phyloP scores from a whole-genome alignment of 2,329 filamentous ascomycete species.

The Periconia sp. region DNA sequence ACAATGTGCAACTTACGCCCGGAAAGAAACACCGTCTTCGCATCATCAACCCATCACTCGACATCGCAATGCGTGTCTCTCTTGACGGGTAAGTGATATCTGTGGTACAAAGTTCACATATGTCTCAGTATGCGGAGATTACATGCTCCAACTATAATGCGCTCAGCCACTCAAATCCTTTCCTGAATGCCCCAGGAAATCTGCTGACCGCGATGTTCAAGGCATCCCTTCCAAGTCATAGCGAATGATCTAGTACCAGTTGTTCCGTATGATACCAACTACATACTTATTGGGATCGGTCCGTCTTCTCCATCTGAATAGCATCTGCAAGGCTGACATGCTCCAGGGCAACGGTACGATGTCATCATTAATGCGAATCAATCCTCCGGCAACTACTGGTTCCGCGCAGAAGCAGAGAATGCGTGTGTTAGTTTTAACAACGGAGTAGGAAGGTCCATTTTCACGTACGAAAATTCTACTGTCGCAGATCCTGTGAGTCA shows the following conservation, averaged over 20 bases:
- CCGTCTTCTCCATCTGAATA: constrained; percentile 14
- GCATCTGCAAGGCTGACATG: constrained; percentile 5
- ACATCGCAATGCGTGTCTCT: constrained; percentile 29
- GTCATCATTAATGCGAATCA: constrained; percentile 43
- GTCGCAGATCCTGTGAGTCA: constrained; percentile 45
- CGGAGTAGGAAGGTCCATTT: constrained; percentile 44
- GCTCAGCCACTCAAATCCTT: too few species aligned
- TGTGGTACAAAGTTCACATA: too few species aligned
- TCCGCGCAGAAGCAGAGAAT: constrained; percentile 34
- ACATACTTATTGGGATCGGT: constrained; percentile 48
- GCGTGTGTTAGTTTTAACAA: constrained; percentile 28
- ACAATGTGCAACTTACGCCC: constrained; percentile 30
- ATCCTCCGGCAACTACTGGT: constrained; percentile 39
- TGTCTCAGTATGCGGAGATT: too few species aligned
- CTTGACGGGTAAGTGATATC: too few species aligned
- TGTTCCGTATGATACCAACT: constrained; percentile 37
- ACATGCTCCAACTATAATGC: too few species aligned
- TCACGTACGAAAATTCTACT: constrained; percentile 44
- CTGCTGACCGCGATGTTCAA: too few species aligned
- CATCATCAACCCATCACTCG: constrained; percentile 59
- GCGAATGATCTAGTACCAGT: constrained; percentile 40
- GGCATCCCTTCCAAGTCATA: constrained; percentile 40
- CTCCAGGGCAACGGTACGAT: constrained; percentile 42
- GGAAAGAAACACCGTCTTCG: constrained; percentile 63
- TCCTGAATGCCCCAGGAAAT: too few species aligned